Evolutionary conservation across 2,329 filamentous ascomycete species (phyloP), one percentile per base, ranked within the genome.

Genomic region (Fusarium acutatum): DNA sequence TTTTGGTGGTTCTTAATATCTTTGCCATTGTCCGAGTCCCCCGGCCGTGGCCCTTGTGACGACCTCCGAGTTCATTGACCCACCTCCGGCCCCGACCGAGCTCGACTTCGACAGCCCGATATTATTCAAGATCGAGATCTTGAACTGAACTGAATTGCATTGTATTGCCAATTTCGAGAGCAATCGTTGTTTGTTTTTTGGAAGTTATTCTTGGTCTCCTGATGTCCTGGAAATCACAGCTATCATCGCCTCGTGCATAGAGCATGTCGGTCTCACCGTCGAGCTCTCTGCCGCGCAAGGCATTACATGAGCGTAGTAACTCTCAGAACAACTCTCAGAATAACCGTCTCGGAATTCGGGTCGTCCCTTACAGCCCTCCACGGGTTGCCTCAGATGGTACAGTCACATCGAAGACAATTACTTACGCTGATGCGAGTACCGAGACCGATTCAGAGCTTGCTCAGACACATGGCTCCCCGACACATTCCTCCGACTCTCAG

Each of bases 281-380:
- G 60, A 75, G 75, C 68, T 77, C 77, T 67, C 73, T 76, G 74
- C 73, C 78, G 69, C 73, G 79, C 70, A 74, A 74, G 75, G 71
- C 75, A 60, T 70, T 80, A 38, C 75, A 80, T 53, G 75, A 80
- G 69, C 79, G 76, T 56, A 77, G 74, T 65, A 73, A 59, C 58
- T 78, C 78, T 30, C 71, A 80, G 47, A 78, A 75, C 64, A 79
- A 80, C 60, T 77, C 78, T 30, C 74, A 80, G 49, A 78, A 74
- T 61, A 79, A 79, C 59, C 77, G 76, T 61, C 77, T 80, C 9
- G 78, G 80, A 64, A 83, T 84, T 47, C 80, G 82, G n/a, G 62
- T 83, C 22, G 82, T 84, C 37, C 81, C 82, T 18, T 83, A 84
- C 64, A 83, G 78, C 58, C 82, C 82, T 34, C 81, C 82, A 53